Base-by-base conservation (phyloP, 495 filamentous ascomycete genomes). In the Platismatia glauca region DNA sequence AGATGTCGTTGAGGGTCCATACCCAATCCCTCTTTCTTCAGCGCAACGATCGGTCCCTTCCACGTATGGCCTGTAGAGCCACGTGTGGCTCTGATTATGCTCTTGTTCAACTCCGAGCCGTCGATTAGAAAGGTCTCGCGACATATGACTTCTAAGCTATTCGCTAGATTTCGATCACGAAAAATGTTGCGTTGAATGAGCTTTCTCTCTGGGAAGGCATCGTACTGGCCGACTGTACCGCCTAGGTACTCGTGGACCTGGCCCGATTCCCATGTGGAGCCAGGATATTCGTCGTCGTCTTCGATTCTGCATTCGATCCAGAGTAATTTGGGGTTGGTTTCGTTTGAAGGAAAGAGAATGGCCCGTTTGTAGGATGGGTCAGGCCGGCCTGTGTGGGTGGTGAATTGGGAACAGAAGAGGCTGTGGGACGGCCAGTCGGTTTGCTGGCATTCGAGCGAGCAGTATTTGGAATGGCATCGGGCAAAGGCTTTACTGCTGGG, bases 381-480 rank as follows among this genome's bases (percentile, higher is more conserved):
- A 6, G 64, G 66, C 59, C 62, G 48, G 48, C 24, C 27, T 16
- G 24, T 66, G 38, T 52, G 33, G 27, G 27, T 62, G 48, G 63
- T 64, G 35, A 66, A 58, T 37, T 59, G 63, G 56, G 39, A 64
- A 59, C 71, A 58, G 4, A 43, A 37, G 37, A 43, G 56, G 8
- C 4, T 9, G 56, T 58, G 56, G 37, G 33, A 37, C 16, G 56
- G 35, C 37, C 69, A 72, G 62, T 76, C 73, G 29, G 35, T 53
- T 15, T 62, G 57, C 41, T 72, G 71, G 41, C 70, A 75, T 55
- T 41, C 43, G 39, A 57, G 64, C 0, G 72, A 74, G 68, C 74
- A 75, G 59, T 74, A 76, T 33, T 20, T 7, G 4, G 58, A 60
- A 2, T 60, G 24, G 22, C 58, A 60, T 24, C 2, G 37, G 11